Base-by-base conservation (phyloP, 495 filamentous ascomycete genomes). In the Hypomontagnella monticulosa region DNA sequence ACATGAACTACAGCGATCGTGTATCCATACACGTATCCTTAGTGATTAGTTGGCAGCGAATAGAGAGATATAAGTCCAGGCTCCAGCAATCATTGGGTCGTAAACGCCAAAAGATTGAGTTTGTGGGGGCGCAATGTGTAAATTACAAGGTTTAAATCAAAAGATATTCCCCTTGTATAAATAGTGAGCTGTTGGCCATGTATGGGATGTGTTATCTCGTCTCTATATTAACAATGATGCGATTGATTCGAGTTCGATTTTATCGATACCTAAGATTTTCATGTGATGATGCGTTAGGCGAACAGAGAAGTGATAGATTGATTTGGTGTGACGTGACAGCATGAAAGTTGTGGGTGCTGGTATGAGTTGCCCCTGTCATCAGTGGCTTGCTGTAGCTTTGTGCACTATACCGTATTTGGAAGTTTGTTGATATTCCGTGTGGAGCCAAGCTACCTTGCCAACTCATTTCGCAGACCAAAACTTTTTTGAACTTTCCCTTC, bases 361-460 rank as follows among this genome's bases (percentile, higher is more conserved):
- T 38, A 15, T 60, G 47, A 18, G 11, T 10, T 40, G 56, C 51
- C 60, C 60, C 52, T 65, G 51, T 50, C 37, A 30, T 37, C 50
- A 55, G 32, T 57, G n/a, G 19, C 18, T 57, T 41, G 57, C 34
- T 58, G 42, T 54, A 62, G 58, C 58, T 67, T 19, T 42, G 9
- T 5, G 9, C 14, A 12, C 66, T 63, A 69, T 59, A 50, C 56
- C 66, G 20, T 12, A 55, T 69, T 60, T 36, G 60, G 66, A 63
- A 69, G 66, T 69, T 69, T 69, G 66, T 69, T 69, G 66, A 69
- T 37, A 60, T 69, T 48, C 66, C 41, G 34, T 51, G 55, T 63
- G 59, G 66, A 49, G 66, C 47, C 66, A 32, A 33, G 18, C 44
- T 60, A 38, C 66, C 55, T 69, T 69, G 66, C 55, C 60, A 69